Base-by-base conservation (phyloP, 2,329 filamentous ascomycete genomes). In the Xylariomycetidae sp. region DNA sequence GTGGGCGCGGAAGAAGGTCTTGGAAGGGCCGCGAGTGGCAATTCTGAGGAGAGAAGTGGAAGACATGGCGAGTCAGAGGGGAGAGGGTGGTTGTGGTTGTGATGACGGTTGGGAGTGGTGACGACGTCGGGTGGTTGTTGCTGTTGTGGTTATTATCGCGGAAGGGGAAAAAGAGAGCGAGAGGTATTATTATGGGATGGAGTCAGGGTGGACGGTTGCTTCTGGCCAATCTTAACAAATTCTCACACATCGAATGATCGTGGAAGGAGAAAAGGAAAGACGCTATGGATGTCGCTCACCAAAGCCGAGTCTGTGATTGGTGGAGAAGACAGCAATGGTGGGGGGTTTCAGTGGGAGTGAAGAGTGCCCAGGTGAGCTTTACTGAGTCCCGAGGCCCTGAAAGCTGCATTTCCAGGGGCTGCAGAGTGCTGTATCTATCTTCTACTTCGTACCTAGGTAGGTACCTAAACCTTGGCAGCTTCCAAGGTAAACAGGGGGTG, bases 41-140 rank as follows among this genome's bases (percentile, higher is more conserved):
- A 81, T 65, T 60, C 85, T 82, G 67, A 88, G 70, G 57, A 88
- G 64, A 44, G 77, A 70, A 48, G 76, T 67, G 53, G 82, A 80
- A 61, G 78, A 76, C 77, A 83, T 85, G 20, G 20, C 8, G 20
- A 23, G 20, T 8, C 8, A n/a, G 20, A 23, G 20, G 8, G 20
- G 20, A 23, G 20, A 23, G 20, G 33, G 20, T 22, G 13, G 12
- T 27, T 33, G 31, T 33, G 13, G 33, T 32, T 27, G n/a, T 34
- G 30, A 8, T 23, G 8, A 8, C 8, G 20, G 8, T n/a, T 8
- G 20, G 8, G 20, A 23, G 8, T 23, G 8, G 20, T 23, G 8
- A 23, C 20, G 8, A 8, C n/a, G 8, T 23, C n/a, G 20, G 20
- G n/a, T 23, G 8, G 20, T 8, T 23, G 20, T 8, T 23, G 8